Base-by-base conservation (phyloP, 2,329 filamentous ascomycete genomes). In the Epichloe typhina region DNA sequence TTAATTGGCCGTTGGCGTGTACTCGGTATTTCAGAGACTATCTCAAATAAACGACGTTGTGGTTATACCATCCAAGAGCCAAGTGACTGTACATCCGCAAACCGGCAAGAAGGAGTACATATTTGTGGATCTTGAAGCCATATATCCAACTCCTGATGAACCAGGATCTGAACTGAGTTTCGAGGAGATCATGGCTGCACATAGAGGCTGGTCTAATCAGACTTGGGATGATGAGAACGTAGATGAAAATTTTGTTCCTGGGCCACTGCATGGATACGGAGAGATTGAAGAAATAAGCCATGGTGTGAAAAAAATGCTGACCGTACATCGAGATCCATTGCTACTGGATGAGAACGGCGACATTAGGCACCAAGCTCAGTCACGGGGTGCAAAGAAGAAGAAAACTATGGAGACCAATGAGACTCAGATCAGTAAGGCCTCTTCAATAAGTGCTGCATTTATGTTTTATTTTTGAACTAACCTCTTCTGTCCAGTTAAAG, bases 351-450 rank as follows among this genome's bases (percentile, higher is more conserved):
- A 83, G 62, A 83, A 83, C 58, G 79, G 80, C 2, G 72, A 66
- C 0, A 62, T 72, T 15, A 72, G 73, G 56, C 65, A 73, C 43
- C 67, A 68, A 35, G 58, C 66, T 38, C 68, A 75, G 61, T 50
- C 73, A 69, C 55, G 72, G 72, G 62, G 70, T 15, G 55, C 72
- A 36, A 83, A 79, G 64, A 87, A 83, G 63, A 82, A 90, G 69
- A 91, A 94, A 67, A 70, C 85, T 45, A 84, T 87, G 69, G 89
- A 96, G 62, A 74, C 90, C 51, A 90, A 90, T 59, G 89, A 95
- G 67, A 95, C 90, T 2, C 89, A 96, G 66, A 95, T 91, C 49
- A 88, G 88, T 94, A 72, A 71, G 84, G 13, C 33, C 4, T 33
- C 23, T 33, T 33, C 42, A 35, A 35, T 7, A 17, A 13, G 3